Percentiles rank a stretch among this genome's conserved stretches.
Evolutionary conservation across 306 rosid genomes (phyloP).

Genomic region (Carpinus fangiana): DNA sequence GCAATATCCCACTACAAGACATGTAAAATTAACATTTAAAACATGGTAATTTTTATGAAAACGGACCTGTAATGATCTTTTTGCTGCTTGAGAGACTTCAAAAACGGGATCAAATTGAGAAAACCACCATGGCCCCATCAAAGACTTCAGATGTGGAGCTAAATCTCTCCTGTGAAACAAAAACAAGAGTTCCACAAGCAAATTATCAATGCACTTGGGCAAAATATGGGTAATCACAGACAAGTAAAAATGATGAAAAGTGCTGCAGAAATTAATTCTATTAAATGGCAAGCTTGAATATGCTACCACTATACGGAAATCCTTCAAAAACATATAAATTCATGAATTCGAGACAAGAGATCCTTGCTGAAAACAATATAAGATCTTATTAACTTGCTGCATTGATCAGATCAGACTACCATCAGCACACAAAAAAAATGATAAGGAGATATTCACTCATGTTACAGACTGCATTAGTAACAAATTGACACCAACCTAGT

Average conservation of each 20-base stretch:
- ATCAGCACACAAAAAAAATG: background rate
- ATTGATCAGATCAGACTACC: background rate
- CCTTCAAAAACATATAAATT: background rate
- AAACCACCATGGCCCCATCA: slow-evolving; percentile 99
- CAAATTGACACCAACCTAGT: background rate
- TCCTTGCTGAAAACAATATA: background rate
- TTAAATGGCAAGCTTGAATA: background rate
- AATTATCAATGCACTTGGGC: slow-evolving; percentile 9
- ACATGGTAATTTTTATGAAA: no score
- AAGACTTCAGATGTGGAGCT: slow-evolving; percentile 84
- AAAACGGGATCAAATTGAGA: slow-evolving; percentile 91
- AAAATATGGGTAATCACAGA: background rate
- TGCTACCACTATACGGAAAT: background rate
- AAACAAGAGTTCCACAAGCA: slow-evolving; percentile 26
- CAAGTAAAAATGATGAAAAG: background rate
- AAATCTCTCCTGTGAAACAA: slow-evolving; percentile 77
- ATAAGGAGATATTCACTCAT: background rate
- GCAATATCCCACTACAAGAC: background rate
- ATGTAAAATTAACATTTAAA: no score
- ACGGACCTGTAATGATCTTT: slow-evolving; percentile 86
- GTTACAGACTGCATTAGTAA: background rate
- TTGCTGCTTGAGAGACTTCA: slow-evolving; percentile 93
- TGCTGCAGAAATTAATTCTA: background rate
- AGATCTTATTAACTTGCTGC: background rate
- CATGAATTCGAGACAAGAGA: background rate